Conservation (phyloP, 441 rosid species). For the Aleurites moluccanus region DNA sequence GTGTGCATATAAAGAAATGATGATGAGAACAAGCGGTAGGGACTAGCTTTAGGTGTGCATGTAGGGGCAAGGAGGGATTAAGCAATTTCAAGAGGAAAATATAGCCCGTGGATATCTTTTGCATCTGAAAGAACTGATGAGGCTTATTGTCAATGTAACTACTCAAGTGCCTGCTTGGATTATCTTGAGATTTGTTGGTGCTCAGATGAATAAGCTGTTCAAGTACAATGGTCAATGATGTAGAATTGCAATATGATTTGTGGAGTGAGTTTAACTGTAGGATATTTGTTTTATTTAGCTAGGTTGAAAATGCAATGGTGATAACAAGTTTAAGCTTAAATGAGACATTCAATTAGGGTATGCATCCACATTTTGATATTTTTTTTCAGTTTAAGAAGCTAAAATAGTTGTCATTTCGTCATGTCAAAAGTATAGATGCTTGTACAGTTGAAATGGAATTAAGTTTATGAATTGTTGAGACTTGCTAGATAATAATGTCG, state of each 20-base stretch:
- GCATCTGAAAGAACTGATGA: background rate
- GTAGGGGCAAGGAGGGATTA: background rate
- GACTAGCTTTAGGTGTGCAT: background rate
- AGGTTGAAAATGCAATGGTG: background rate
- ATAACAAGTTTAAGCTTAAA: background rate
- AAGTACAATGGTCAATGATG: background rate
- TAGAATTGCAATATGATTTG: background rate
- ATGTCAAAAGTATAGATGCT: background rate
- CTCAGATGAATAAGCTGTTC: background rate
- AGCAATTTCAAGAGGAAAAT: conserved; percentile 9
- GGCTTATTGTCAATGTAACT: background rate
- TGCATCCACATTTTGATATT: background rate
- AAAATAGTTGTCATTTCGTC: background rate
- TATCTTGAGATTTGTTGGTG: background rate
- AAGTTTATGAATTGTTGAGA: background rate
- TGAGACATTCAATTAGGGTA: background rate
- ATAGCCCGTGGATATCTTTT: background rate
- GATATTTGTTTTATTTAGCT: background rate
- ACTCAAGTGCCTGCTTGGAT: background rate
- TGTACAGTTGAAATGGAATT: background rate
- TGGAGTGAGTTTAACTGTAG: background rate
- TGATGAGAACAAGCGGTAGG: background rate
- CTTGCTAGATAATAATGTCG: background rate
- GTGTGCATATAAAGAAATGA: background rate
- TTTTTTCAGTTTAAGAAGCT: background rate